These are phyloP conservation scores for Magnusiomyces sp. DNA, from an alignment of 1,139 yeast genomes.

Conservation along the genomic window DNA sequence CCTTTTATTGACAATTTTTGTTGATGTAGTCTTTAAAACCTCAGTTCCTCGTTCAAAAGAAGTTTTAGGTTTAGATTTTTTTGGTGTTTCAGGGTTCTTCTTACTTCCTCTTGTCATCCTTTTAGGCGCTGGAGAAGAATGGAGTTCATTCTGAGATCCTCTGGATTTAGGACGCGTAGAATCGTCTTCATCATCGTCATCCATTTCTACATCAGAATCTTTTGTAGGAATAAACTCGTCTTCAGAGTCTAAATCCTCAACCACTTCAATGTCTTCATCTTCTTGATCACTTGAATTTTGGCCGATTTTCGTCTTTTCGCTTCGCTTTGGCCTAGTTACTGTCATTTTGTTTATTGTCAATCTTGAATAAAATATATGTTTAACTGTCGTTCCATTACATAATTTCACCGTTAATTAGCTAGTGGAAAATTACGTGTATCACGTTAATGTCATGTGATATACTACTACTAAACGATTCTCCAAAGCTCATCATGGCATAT, in stretches of 20 bases:
- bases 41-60: no score
- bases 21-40: no score
- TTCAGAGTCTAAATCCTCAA: conserved; percentile 13
- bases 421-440: no score
- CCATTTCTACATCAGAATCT: conserved; percentile 11
- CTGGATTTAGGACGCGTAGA: conserved; percentile 1
- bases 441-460: no score
- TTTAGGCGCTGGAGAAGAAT: not conserved
- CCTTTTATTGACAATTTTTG: not conserved
- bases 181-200: conserved; percentile 10
- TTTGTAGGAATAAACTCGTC: conserved; percentile 14
- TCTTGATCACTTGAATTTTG: conserved; percentile 19
- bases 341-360: conserved; percentile 6
- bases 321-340: conserved; percentile 17
- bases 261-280: conserved; percentile 18
- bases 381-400: no score
- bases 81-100: no score
- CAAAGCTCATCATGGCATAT: no score
- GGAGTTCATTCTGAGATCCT: not conserved
- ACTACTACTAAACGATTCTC: no score
- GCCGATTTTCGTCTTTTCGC: conserved; percentile 5
- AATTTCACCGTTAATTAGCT: no score
- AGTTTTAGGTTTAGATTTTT: no score
- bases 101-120: conserved; percentile 4
- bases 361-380: no score